These are phyloP conservation scores for Hsuehochloa calcarea DNA, from an alignment of 176 grass and related monocot species.

Conservation along the genomic window DNA sequence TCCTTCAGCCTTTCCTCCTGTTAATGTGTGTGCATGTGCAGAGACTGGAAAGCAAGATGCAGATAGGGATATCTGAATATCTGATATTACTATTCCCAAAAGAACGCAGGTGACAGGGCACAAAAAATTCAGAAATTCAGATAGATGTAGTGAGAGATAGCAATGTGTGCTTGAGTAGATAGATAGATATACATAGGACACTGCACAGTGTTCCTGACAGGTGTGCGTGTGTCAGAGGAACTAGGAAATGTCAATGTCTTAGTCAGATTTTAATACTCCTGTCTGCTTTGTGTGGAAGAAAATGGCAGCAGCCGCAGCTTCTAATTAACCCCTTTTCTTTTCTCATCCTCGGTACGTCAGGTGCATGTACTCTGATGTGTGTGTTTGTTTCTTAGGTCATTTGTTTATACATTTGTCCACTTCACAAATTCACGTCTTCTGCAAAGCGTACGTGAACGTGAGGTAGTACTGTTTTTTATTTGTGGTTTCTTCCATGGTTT, in stretches of 20 bases:
- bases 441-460: background rate
- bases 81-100: slow-evolving; percentile 32
- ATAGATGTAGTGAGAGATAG: slow-evolving; percentile 2
- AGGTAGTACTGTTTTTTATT: background rate
- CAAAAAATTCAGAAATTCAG: slow-evolving; percentile 22
- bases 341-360: background rate
- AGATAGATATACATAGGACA: background rate
- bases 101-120: slow-evolving; percentile 23
- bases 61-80: background rate
- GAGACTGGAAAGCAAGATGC: background rate
- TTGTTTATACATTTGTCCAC: slow-evolving; percentile 10
- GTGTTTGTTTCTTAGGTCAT: background rate
- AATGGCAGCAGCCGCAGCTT: background rate
- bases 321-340: background rate
- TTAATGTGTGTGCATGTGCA: background rate
- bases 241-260: slow-evolving; percentile 31
- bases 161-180: background rate
- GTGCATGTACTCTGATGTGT: background rate
- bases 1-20: background rate
- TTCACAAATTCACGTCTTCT: background rate
- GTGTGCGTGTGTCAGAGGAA: slow-evolving; percentile 23
- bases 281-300: background rate
- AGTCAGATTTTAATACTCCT: slow-evolving; percentile 13
- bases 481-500: slow-evolving; percentile 1
- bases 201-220: background rate